Evolutionary conservation across 2,329 filamentous ascomycete species (phyloP), one percentile per base, ranked within the genome.

Genomic region (Ceratocystis albifundus): DNA sequence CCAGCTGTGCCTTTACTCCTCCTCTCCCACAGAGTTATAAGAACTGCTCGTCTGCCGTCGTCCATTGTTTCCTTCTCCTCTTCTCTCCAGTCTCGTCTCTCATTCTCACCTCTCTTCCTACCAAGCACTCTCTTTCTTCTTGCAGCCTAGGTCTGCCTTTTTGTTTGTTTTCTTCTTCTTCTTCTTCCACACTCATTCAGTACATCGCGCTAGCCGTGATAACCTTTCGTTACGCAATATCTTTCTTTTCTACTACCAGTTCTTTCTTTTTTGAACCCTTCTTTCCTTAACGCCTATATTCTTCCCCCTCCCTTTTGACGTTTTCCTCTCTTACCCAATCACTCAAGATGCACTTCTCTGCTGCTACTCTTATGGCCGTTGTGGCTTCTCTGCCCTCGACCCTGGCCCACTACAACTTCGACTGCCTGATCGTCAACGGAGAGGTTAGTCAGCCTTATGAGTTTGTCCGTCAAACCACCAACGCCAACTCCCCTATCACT

Each of bases 391-490:
- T 71, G 66, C 69, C 72, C 12, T 65, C 71, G 32, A 72, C 68
- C 41, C 69, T 73, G 1, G 76, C 74, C 2, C 77, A 79, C 70
- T 79, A 77, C 61, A 79, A 79, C 70, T 79, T 79, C 65, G 75
- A 75, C 36, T 75, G 77, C 61, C 74, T 79, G 46, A 74, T 78
- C 50, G 77, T 79, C 46, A 80, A 78, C 64, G 78, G 78, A 32
- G 75, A 79, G 15, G 77, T 75, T 17, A 77, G 79, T 65, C 69
- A 72, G 50, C 74, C 81, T 7, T 77, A 77, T 50, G 76, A 82
- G 68, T 81, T 76, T 25, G 78, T 84, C 61, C 76, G 81, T 50
- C 79, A 78, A 4, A 81, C 81, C 4, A 74, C 74, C 45, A 81
- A 80, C 70, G 77, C 62, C 62, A 77, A 78, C 73, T 76, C 74